phyloP scores from a whole-genome alignment of 371 early-diverging fungal genomes.

The Circinella umbellata region DNA sequence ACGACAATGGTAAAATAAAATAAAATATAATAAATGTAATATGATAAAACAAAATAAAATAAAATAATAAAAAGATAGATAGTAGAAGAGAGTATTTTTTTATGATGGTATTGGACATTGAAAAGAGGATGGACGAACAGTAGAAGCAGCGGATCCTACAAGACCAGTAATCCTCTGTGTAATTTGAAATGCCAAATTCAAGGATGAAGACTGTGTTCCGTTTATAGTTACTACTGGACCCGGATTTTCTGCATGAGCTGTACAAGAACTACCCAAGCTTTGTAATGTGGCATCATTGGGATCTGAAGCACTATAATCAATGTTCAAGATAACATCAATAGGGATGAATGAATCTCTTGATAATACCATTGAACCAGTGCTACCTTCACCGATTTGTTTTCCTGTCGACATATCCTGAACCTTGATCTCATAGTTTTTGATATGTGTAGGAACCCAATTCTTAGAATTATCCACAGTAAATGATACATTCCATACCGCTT shows the following conservation, averaged over 20 bases:
- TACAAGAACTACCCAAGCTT: not conserved
- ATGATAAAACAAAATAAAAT: too few relatives aligned
- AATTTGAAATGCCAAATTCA: constrained; percentile 30
- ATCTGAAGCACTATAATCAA: constrained; percentile 19
- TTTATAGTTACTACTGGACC: not conserved
- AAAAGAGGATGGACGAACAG: constrained; percentile 26
- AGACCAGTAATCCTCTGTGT: constrained; percentile 37
- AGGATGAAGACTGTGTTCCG: constrained; percentile 5
- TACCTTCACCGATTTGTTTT: constrained; percentile 22
- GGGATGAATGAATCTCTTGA: not conserved
- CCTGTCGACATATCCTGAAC: constrained; percentile 18
- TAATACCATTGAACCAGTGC: constrained; percentile 23
- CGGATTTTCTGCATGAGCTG: not conserved
- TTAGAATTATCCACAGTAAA: constrained; percentile 27
- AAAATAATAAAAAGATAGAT: too few relatives aligned
- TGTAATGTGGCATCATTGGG: constrained; percentile 13
- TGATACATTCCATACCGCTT: constrained; percentile 25
- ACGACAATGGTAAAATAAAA: not conserved
- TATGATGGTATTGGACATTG: constrained; percentile 24
- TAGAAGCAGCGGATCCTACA: constrained; percentile 25
- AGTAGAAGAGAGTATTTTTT: not conserved
- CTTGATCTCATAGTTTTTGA: constrained; percentile 18
- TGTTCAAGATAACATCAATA: constrained; percentile 18
- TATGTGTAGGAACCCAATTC: constrained; percentile 34
- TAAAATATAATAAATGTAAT: not conserved